phyloP scores from a whole-genome alignment of 305 asterid genomes.

The Fraxinus greggii region DNA sequence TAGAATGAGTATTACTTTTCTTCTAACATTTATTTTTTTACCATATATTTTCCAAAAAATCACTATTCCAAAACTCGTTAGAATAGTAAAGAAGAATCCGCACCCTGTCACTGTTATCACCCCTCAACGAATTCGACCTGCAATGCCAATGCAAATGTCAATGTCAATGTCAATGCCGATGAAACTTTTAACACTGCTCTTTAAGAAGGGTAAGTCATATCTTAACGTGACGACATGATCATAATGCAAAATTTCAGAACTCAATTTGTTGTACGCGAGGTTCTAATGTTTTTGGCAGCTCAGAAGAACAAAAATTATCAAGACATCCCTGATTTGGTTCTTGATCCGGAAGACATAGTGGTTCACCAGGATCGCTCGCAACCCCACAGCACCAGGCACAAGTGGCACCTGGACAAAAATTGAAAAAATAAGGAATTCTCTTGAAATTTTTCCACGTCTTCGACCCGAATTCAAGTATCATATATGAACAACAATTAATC shows the following conservation, averaged over 20 bases:
- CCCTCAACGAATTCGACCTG: constrained; percentile 77
- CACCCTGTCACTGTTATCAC: constrained; percentile 62
- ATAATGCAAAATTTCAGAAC: not conserved
- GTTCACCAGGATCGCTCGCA: not conserved
- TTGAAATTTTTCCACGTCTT: not conserved
- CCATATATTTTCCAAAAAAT: no score
- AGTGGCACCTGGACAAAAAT: not conserved
- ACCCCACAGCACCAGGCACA: not conserved
- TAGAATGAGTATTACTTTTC: no score
- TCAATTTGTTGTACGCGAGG: not conserved
- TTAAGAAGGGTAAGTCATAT: not conserved
- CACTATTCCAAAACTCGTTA: no score
- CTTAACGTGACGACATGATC: not conserved
- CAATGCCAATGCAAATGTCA: not conserved
- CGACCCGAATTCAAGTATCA: not conserved
- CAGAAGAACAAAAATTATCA: not conserved
- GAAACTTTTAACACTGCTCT: not conserved
- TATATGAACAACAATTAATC: no score
- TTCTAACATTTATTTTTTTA: no score
- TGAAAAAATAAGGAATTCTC: not conserved
- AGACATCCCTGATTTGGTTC: not conserved
- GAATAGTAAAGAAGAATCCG: constrained; percentile 50
- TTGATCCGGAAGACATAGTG: not conserved
- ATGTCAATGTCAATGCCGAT: constrained; percentile 9
- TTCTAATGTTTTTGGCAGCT: not conserved